Base-by-base conservation (phyloP, 805 yeast species). In the Cyberlindnera xylosilytica region DNA sequence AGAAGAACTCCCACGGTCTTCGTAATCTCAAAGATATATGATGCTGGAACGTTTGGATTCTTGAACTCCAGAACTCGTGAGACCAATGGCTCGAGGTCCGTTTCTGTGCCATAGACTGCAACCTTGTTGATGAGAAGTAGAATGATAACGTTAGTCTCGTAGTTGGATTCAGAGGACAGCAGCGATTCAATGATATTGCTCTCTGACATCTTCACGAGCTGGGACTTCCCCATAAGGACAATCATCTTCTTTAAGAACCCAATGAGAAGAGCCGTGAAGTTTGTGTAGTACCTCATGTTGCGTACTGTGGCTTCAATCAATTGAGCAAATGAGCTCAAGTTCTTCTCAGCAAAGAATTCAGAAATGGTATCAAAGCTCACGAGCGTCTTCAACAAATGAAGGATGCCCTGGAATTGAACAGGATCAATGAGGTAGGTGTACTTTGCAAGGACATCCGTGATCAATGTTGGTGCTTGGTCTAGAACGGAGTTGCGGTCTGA, bases 1-100 rank as follows among this genome's bases (percentile, higher is more conserved):
- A 58, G 35, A 8, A 58, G 29, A 0, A 58, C 51, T 31, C 59
- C 63, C 9, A 56, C 28, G 0, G 61, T 52, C 43, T 57, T 58
- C 4, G 58, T 54, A 23, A 57, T 24, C 36, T 57, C 61, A 45
- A 57, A 57, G 33, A 58, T 28, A 22, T 50, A 50, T 6, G 42
- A 27, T 1, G 47, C 44, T n/a, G 54, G 50, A 2, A 56, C 35
- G 8, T 42, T 27, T 9, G 41, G 38, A 17, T 42, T 37, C 7
- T 39, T 32, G 22, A 54, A 46, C 6, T 45, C 44, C 39, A 57
- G 34, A 1, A 45, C 43, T 11, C 53, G 43, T 8, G 37, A 9
- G 2, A 46, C 17, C 6, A 56, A 31, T 0, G 45, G 45, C 10
- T 32, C 22, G 6, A 37, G 15, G n/a, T 41, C 44, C 8, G 42